Evolutionary conservation across 169 alveolate genomes (phyloP), one percentile per base, ranked within the genome.

Genomic region (Neospora caninum): DNA sequence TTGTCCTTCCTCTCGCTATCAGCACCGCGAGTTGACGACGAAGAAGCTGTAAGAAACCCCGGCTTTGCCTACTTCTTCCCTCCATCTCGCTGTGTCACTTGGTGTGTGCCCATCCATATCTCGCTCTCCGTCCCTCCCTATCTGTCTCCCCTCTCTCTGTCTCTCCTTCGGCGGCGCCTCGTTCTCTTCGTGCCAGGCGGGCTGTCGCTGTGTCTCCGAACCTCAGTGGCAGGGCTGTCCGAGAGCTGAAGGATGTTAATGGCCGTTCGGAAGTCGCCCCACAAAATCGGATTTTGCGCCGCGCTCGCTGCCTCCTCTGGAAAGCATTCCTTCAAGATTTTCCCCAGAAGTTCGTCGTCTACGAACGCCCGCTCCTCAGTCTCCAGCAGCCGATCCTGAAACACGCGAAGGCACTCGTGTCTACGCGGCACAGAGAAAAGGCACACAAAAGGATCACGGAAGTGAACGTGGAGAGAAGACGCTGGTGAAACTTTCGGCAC

Each of bases 401-500:
- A 98, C 7, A 98, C 99, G 80, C 99, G 95, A 45, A 97, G 96
- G 92, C 98, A 96, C 94, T 98, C 99, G 95, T 98, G 98, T 91
- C 99, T 98, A 95, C 86, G 70, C 38, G 34, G 42, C 58, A 43
- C n/a, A 43, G 89, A 82, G 27, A 41, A 64, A 36, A 73, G n/a
- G 25, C 73, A 22, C 84, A 10, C 31, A 13, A 31, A n/a, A 16
- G 84, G 9, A 6, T 43, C n/a, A n/a, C n/a, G n/a, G n/a, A n/a
- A n/a, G n/a, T n/a, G n/a, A n/a, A n/a, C n/a, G n/a, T n/a, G n/a
- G n/a, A n/a, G n/a, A n/a, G n/a, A n/a, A n/a, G n/a, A n/a, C n/a
- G n/a, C n/a, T n/a, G n/a, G n/a, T n/a, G n/a, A n/a, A n/a, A n/a
- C n/a, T n/a, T n/a, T n/a, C n/a, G n/a, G n/a, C n/a, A n/a, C n/a